Evolutionary conservation across 2,329 filamentous ascomycete species (phyloP).

Genomic region (Monosporascus sp.): DNA sequence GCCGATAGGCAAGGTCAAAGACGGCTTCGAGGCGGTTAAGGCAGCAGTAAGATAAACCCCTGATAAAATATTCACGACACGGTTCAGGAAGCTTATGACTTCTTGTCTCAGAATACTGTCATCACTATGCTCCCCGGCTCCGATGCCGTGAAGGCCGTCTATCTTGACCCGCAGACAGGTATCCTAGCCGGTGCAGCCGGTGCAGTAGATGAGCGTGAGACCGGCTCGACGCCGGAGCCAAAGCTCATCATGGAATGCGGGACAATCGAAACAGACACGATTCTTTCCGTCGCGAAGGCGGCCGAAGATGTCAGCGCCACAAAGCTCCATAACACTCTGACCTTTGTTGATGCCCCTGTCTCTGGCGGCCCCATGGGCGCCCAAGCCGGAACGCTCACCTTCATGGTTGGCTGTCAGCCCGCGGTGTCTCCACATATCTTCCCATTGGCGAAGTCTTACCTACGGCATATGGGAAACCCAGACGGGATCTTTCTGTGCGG

Average conservation of each 20-base stretch:
- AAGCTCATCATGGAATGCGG: conserved; percentile 28
- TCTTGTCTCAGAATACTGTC: conserved; percentile 24
- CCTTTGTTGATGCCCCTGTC: conserved; percentile 32
- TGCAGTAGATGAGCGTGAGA: conserved; percentile 1
- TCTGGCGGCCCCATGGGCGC: conserved; percentile 32
- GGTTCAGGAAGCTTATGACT: not conserved
- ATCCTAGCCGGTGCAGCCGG: conserved; percentile 25
- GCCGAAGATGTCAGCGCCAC: conserved; percentile 36
- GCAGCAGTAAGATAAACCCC: conserved; percentile 21
- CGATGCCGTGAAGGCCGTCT: conserved; percentile 31
- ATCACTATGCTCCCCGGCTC: conserved; percentile 37
- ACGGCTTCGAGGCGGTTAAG: conserved; percentile 33
- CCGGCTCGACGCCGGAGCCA: not conserved
- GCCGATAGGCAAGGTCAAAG: conserved; percentile 29
- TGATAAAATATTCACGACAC: no score
- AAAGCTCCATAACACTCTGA: conserved; percentile 25
- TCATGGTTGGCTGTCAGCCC: conserved; percentile 29
- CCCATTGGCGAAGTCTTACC: conserved; percentile 47
- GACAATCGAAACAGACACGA: conserved; percentile 26
- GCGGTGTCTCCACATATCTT: conserved; percentile 44
- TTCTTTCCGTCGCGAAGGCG: conserved; percentile 51
- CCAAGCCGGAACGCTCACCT: conserved; percentile 27
- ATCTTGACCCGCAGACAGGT: conserved; percentile 27
- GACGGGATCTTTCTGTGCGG: conserved; percentile 57
- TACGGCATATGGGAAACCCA: conserved; percentile 51